A percentile compares a stretch with the other conserved stretches of the same genome.
Conservation (phyloP, 2,329 filamentous ascomycete species). For the Immersiporthe knoxdaviesiana region DNA sequence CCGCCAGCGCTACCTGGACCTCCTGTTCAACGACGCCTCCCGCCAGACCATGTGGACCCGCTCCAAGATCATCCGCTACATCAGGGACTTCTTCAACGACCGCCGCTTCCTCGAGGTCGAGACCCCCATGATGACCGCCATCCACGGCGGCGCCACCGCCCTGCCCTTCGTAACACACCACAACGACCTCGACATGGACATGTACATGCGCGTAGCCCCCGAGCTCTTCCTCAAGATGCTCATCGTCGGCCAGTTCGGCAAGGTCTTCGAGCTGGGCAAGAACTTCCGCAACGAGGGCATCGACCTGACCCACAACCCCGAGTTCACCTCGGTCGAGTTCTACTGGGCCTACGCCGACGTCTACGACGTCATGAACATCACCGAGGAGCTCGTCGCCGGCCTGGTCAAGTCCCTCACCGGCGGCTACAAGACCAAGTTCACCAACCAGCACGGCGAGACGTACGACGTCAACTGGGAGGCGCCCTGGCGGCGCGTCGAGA, state of each 20-base stretch:
- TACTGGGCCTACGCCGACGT: slow-evolving; percentile 94
- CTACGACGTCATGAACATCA: slow-evolving; percentile 87
- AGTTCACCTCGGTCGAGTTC: slow-evolving; percentile 98
- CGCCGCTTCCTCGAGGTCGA: slow-evolving; percentile 92
- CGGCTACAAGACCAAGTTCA: slow-evolving; percentile 81
- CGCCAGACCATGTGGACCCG: slow-evolving; percentile 83
- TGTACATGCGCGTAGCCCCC: slow-evolving; percentile 93
- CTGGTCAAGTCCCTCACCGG: slow-evolving; percentile 90
- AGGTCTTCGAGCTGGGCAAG: slow-evolving; percentile 93
- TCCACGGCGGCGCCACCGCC: slow-evolving; percentile 93
- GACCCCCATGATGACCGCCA: slow-evolving; percentile 96
- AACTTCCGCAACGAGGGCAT: slow-evolving; percentile 95
- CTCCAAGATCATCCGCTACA: slow-evolving; percentile 84
- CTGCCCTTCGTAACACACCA: slow-evolving; percentile 95
- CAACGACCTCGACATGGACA: slow-evolving; percentile 92
- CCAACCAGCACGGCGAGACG: slow-evolving; percentile 81
- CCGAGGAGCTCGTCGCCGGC: slow-evolving; percentile 88
- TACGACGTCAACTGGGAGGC: slow-evolving; percentile 95
- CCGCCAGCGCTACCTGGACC: slow-evolving; percentile 90
- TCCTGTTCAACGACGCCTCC: slow-evolving; percentile 93
- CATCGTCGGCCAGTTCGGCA: slow-evolving; percentile 90
- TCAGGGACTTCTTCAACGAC: slow-evolving; percentile 86
- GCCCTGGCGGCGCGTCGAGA: slow-evolving; percentile 91
- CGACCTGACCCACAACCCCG: slow-evolving; percentile 94
- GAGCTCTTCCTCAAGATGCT: slow-evolving; percentile 97